These are phyloP conservation scores for Talaromyces albobiverticillius DNA, from an alignment of 2,329 filamentous ascomycete species.

Conservation along the genomic window DNA sequence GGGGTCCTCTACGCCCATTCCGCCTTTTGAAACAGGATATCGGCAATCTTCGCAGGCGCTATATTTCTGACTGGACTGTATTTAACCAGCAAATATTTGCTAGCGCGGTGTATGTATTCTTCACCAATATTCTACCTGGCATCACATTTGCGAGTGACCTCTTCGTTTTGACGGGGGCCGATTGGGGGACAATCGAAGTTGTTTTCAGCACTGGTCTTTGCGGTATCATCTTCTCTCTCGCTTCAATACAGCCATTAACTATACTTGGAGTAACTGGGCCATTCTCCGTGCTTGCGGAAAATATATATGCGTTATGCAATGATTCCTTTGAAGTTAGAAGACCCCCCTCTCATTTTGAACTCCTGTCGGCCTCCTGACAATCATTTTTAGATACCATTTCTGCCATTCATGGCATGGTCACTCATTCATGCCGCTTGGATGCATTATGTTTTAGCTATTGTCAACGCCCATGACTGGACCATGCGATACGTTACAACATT, in stretches of 20 bases:
- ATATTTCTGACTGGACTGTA: conserved; percentile 53
- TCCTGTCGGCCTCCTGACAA: not conserved
- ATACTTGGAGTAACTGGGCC: conserved; percentile 66
- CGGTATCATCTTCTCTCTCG: conserved; percentile 61
- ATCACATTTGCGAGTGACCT: conserved; percentile 67
- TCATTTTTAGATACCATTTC: conserved; percentile 51
- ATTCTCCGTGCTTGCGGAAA: conserved; percentile 65
- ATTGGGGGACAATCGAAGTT: conserved; percentile 66
- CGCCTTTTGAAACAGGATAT: conserved; percentile 53
- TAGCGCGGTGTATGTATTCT: conserved; percentile 64
- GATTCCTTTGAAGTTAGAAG: conserved; percentile 52
- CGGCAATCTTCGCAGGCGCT: conserved; percentile 46
- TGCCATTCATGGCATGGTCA: conserved; percentile 68
- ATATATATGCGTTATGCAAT: conserved; percentile 59
- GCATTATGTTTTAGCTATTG: conserved; percentile 61
- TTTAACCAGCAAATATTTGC: conserved; percentile 65
- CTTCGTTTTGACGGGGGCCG: conserved; percentile 59
- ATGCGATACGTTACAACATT: conserved; percentile 69
- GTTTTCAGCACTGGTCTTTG: conserved; percentile 65
- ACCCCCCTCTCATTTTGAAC: not conserved
- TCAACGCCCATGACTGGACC: conserved; percentile 68
- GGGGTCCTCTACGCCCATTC: conserved; percentile 51
- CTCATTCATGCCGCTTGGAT: conserved; percentile 65
- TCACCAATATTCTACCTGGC: conserved; percentile 64
- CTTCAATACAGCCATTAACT: conserved; percentile 62